Conservation (phyloP, 208 protist species). For the Leishmania tropica region DNA sequence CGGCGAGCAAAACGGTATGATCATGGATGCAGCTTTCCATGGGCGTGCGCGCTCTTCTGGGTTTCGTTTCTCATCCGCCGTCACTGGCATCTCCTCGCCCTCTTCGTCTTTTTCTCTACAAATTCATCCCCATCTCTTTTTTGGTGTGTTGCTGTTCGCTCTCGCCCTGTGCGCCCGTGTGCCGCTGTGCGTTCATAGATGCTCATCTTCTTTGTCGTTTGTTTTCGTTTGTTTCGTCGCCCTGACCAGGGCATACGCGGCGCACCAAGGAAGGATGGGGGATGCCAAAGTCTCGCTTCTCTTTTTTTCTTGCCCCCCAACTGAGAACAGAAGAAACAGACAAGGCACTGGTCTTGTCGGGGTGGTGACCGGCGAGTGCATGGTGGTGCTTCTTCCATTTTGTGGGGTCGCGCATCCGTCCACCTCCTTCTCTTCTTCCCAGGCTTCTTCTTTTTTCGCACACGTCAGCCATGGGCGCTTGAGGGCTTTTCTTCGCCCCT, state of each 20-base stretch:
- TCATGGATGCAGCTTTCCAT: background rate
- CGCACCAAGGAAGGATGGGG: background rate
- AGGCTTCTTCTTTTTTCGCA: background rate
- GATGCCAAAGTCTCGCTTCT: background rate
- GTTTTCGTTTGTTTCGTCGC: background rate
- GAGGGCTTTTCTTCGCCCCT: background rate
- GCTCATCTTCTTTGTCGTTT: background rate
- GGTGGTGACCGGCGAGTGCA: background rate
- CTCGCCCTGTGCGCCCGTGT: background rate
- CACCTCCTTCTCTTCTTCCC: background rate
- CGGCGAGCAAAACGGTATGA: background rate
- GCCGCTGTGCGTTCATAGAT: background rate
- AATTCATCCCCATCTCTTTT: background rate
- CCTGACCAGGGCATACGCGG: background rate
- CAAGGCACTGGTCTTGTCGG: background rate
- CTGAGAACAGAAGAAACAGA: background rate
- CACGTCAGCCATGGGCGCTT: background rate
- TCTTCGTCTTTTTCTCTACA: background rate
- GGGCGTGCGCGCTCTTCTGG: background rate
- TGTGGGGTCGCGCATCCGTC: background rate
- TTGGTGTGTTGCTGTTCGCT: background rate
- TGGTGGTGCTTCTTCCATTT: background rate
- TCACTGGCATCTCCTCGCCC: background rate
- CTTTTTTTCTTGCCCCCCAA: no score
- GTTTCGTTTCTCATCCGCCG: background rate